These are phyloP conservation scores for Meyerozyma guilliermondii DNA, from an alignment of 1,139 yeast species.

Conservation along the genomic window DNA sequence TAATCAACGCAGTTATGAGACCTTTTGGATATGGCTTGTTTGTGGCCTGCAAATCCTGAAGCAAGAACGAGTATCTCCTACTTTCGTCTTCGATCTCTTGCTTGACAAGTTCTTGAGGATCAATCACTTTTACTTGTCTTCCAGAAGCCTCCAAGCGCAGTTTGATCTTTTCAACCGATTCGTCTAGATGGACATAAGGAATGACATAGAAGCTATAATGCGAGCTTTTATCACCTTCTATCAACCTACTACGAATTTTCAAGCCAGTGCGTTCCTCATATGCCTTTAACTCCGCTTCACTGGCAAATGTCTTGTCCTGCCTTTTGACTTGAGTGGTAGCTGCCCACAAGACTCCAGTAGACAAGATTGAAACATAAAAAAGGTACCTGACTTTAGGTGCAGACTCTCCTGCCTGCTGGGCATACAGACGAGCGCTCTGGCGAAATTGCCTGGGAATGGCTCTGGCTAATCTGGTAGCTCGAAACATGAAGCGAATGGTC, in stretches of 20 bases:
- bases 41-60: slow-evolving; percentile 33
- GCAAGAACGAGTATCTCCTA: slow-evolving; percentile 36
- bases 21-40: slow-evolving; percentile 50
- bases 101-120: slow-evolving; percentile 40
- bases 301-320: slow-evolving; percentile 37
- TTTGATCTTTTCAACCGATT: slow-evolving; percentile 16
- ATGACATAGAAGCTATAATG: slow-evolving; percentile 39
- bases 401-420: slow-evolving; percentile 10
- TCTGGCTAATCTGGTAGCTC: background rate
- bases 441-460: background rate
- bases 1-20: slow-evolving; percentile 51
- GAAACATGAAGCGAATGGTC: background rate
- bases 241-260: slow-evolving; percentile 47
- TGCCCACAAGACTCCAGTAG: slow-evolving; percentile 49
- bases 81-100: slow-evolving; percentile 37
- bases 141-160: slow-evolving; percentile 12
- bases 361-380: slow-evolving; percentile 43
- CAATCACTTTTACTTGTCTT: slow-evolving; percentile 42
- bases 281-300: slow-evolving; percentile 57
- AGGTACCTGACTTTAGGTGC: slow-evolving; percentile 47
- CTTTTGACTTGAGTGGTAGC: slow-evolving; percentile 51
- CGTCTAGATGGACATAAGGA: slow-evolving; percentile 32
- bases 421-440: slow-evolving; percentile 3
- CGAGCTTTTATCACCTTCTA: slow-evolving; percentile 23
- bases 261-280: slow-evolving; percentile 48